Conservation (phyloP, 257 asterid genomes). For the Ajuga chamaepitys region DNA sequence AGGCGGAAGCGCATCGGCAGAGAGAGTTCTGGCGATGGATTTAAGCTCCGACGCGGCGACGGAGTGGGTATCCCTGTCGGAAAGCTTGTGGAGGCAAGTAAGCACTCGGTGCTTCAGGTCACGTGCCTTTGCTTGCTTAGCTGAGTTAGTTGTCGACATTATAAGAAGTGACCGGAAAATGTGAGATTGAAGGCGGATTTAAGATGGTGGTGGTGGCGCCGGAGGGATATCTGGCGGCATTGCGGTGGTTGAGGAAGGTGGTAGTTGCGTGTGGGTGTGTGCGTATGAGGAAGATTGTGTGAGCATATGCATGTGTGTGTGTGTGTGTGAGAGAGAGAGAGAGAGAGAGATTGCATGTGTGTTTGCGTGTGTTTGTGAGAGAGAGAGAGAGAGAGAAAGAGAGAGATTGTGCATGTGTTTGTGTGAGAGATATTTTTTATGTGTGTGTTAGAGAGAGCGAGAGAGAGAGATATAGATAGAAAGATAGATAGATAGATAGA, state of each 20-base stretch:
- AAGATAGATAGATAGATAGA: too few relatives aligned
- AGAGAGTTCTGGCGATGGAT: slow-evolving; percentile 52
- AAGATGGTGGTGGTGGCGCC: slow-evolving; percentile 39
- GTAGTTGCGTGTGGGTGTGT: slow-evolving; percentile 12
- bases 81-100: slow-evolving; percentile 74
- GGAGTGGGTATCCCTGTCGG: slow-evolving; percentile 81
- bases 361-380: too few relatives aligned
- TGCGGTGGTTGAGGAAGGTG: slow-evolving; percentile 19
- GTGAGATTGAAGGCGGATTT: background rate
- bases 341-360: too few relatives aligned
- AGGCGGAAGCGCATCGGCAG: slow-evolving; percentile 42
- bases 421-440: too few relatives aligned
- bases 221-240: slow-evolving; percentile 45
- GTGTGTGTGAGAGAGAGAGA: too few relatives aligned
- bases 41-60: slow-evolving; percentile 75
- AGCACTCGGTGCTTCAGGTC: slow-evolving; percentile 72
- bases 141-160: slow-evolving; percentile 37
- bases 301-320: too few relatives aligned
- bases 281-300: too few relatives aligned
- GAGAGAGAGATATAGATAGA: too few relatives aligned
- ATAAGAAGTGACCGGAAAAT: background rate
- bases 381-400: too few relatives aligned
- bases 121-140: slow-evolving; percentile 49
- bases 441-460: too few relatives aligned
- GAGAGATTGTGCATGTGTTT: too few relatives aligned